Percentiles rank a stretch among this genome's conserved stretches.
Conservation (phyloP, 768 basidiomycete genomes). For the Suillus placidus region DNA sequence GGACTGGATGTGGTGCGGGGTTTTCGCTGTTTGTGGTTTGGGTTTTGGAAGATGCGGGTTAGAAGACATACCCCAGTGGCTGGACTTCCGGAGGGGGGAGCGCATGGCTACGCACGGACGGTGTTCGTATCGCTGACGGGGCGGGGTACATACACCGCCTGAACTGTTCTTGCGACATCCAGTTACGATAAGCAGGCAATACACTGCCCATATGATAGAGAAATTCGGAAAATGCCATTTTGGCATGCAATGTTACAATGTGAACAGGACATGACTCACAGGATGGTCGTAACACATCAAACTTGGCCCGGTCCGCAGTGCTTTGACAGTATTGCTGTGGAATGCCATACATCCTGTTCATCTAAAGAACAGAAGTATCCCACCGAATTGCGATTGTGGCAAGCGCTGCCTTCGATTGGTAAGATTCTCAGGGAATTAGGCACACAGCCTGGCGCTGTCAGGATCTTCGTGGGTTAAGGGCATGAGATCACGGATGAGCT, state of each 20-base stretch:
- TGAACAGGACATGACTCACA: neutral
- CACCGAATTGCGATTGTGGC: neutral
- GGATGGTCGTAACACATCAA: neutral
- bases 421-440: slow-evolving; percentile 2
- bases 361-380: neutral
- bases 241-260: neutral
- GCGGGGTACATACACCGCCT: neutral
- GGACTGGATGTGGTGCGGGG: neutral
- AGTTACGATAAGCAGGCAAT: neutral
- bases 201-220: neutral
- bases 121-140: neutral
- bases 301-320: neutral
- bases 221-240: neutral
- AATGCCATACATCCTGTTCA: neutral
- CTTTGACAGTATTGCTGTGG: neutral
- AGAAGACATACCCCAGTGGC: neutral
- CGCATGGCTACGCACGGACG: neutral
- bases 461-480: slow-evolving; percentile 3
- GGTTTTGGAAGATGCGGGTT: neutral
- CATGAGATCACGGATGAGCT: neutral
- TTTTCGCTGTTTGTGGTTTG: neutral
- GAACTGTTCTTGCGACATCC: neutral
- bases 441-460: neutral
- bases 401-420: neutral
- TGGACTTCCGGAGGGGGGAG: neutral